Conservation (phyloP, 495 filamentous ascomycete species). For the Xeromyces bisporus region DNA sequence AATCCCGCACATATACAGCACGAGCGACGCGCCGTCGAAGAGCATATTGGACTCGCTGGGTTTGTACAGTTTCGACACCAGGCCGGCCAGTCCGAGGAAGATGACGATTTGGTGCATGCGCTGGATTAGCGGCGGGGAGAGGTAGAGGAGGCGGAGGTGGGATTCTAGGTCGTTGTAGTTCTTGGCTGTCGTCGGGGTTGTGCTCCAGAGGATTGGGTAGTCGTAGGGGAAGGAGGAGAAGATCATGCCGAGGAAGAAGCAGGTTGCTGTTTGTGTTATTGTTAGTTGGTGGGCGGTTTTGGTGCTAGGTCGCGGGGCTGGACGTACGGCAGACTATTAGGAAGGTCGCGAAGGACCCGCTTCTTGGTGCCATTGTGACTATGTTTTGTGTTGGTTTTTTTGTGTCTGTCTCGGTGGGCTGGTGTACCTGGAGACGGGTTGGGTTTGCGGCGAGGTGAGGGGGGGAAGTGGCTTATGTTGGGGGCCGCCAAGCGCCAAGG, state of each 20-base stretch:
- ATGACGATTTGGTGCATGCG: slow-evolving; percentile 90
- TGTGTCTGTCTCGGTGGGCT: too few species aligned
- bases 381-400: too few species aligned
- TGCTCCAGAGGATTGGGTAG: slow-evolving; percentile 89
- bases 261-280: slow-evolving; percentile 42
- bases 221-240: slow-evolving; percentile 97
- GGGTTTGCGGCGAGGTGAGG: too few species aligned
- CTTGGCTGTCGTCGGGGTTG: slow-evolving; percentile 37
- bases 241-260: slow-evolving; percentile 95
- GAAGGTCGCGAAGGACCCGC: slow-evolving; percentile 69
- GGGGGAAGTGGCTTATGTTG: too few species aligned
- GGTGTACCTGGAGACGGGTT: too few species aligned
- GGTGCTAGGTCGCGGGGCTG: slow-evolving; percentile 1
- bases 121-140: slow-evolving; percentile 73
- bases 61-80: slow-evolving; percentile 83
- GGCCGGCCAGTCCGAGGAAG: slow-evolving; percentile 71
- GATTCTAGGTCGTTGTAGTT: slow-evolving; percentile 68
- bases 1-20: slow-evolving; percentile 80
- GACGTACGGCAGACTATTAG: slow-evolving; percentile 83
- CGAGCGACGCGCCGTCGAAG: slow-evolving; percentile 83
- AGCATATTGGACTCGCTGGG: slow-evolving; percentile 86
- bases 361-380: slow-evolving; percentile 8
- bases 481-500: too few species aligned
- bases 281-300: slow-evolving; percentile 6
- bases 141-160: slow-evolving; percentile 74